Conservation (phyloP, 225 moss, liverwort and hornwort genomes). For the Sphagnum tenellum region DNA sequence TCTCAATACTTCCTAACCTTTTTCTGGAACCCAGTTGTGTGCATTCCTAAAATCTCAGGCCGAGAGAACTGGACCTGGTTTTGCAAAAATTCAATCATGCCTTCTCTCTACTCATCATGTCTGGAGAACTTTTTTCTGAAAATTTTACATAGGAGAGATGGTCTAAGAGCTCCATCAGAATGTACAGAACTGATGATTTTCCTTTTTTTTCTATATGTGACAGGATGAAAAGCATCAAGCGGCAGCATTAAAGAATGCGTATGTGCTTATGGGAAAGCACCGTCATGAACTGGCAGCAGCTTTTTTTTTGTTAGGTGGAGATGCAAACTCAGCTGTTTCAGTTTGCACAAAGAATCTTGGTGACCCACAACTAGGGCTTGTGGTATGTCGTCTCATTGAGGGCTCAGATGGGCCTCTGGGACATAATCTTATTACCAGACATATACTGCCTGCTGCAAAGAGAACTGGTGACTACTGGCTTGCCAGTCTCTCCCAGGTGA, state of each 20-base stretch:
- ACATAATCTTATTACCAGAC: slow-evolving; percentile 61
- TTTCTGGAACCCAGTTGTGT: not conserved
- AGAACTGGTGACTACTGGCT: slow-evolving; percentile 73
- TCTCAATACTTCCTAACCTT: not conserved
- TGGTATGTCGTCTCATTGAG: slow-evolving; percentile 79
- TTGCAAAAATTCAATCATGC: no score
- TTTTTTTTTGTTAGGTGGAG: slow-evolving; percentile 88
- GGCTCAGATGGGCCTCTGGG: slow-evolving; percentile 73
- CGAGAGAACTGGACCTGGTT: no score
- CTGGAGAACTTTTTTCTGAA: no score
- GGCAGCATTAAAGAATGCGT: slow-evolving; percentile 97
- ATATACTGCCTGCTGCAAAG: slow-evolving; percentile 66
- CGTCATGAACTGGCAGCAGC: slow-evolving; percentile 89
- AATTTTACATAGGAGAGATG: no score
- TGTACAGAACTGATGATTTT: no score
- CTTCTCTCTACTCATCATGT: no score
- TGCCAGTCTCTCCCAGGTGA: slow-evolving; percentile 91
- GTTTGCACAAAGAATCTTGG: slow-evolving; percentile 88
- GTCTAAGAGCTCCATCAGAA: no score
- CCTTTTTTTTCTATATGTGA: not conserved
- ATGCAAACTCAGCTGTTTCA: slow-evolving; percentile 66
- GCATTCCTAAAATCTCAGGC: no score
- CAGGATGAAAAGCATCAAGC: slow-evolving; percentile 89
- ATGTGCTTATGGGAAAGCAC: slow-evolving; percentile 96
- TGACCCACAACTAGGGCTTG: slow-evolving; percentile 84